Conservation (phyloP, 106 monocot species). For the Acorus calamus region DNA sequence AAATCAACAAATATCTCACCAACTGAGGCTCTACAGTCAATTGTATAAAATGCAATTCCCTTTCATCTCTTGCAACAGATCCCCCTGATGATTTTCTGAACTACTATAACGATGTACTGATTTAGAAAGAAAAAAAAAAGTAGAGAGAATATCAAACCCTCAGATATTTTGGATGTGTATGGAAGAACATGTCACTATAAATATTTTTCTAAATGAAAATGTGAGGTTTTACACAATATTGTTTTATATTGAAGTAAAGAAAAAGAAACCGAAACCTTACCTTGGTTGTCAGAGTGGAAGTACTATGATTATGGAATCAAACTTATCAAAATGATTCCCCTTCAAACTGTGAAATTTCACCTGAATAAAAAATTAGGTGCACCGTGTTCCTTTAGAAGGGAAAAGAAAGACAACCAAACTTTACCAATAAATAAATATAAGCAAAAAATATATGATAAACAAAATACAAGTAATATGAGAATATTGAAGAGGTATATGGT, state of each 20-base stretch:
- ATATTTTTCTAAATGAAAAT: too few relatives aligned
- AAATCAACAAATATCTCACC: constrained; percentile 96
- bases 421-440: too few relatives aligned
- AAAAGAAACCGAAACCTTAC: constrained; percentile 13
- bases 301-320: constrained; percentile 66
- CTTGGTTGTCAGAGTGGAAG: constrained; percentile 39
- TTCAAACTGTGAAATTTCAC: constrained; percentile 56
- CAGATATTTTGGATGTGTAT: neutral
- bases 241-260: neutral
- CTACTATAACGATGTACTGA: neutral
- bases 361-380: constrained; percentile 40
- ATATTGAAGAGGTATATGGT: too few relatives aligned
- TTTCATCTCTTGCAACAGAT: constrained; percentile 66
- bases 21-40: constrained; percentile 73
- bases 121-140: too few relatives aligned
- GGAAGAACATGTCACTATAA: too few relatives aligned
- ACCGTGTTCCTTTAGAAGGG: too few relatives aligned
- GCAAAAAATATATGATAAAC: too few relatives aligned
- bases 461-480: too few relatives aligned
- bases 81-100: constrained; percentile 51
- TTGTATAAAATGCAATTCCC: constrained; percentile 62
- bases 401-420: too few relatives aligned
- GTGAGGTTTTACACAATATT: too few relatives aligned
- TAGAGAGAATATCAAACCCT: too few relatives aligned
- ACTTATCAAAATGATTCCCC: constrained; percentile 70